phyloP scores from a whole-genome alignment of 2,329 filamentous ascomycete species.

The Aspergillus bombycis region DNA sequence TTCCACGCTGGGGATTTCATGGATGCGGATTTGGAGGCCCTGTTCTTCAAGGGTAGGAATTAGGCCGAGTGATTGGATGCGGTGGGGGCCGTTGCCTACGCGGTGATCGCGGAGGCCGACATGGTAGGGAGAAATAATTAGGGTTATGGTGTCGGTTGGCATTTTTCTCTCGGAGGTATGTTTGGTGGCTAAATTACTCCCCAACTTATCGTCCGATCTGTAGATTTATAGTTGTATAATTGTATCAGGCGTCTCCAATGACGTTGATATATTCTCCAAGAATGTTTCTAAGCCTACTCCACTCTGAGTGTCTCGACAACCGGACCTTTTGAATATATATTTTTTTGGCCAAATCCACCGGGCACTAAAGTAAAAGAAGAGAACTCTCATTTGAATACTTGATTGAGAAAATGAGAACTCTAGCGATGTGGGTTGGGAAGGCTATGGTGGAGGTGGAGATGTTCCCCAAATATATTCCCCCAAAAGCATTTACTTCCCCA shows the following conservation, averaged over 20 bases:
- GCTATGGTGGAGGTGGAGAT: not conserved
- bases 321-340: no score
- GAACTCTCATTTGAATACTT: not conserved
- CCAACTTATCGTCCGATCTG: not conserved
- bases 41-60: constrained; percentile 29
- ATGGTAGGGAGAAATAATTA: constrained; percentile 48
- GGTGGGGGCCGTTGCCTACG: constrained; percentile 43
- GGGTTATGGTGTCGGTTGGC: constrained; percentile 25
- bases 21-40: constrained; percentile 26
- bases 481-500: not conserved
- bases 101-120: constrained; percentile 41
- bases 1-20: constrained; percentile 35
- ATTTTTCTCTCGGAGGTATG: not conserved
- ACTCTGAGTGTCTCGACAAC: not conserved
- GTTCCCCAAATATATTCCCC: not conserved
- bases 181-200: not conserved
- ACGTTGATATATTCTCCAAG: not conserved
- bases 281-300: not conserved
- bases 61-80: constrained; percentile 35
- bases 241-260: not conserved
- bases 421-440: not conserved
- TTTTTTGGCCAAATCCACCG: no score
- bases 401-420: not conserved
- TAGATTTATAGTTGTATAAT: not conserved
- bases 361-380: not conserved